Base-by-base conservation (phyloP, 495 filamentous ascomycete genomes). In the Amniculicola lignicola region DNA sequence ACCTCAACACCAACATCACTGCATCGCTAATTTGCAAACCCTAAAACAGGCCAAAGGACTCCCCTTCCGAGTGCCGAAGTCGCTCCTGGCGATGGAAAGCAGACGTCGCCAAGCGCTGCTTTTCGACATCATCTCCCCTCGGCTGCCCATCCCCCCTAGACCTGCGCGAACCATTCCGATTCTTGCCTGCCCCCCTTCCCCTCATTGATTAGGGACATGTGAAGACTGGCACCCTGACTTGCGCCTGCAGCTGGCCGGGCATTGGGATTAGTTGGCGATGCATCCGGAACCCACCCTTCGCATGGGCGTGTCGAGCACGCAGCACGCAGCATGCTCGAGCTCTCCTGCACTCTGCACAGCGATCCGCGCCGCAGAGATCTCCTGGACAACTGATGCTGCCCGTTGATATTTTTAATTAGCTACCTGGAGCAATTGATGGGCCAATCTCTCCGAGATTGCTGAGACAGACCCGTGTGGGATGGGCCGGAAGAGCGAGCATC, bases 91-190 rank as follows among this genome's bases (percentile, higher is more conserved):
- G 45, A n/a, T 21, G 28, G 16, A 11, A 48, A 36, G 35, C 45
- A 49, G 37, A 29, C 35, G n/a, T 49, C 45, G 45, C 45, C 45
- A 49, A 49, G 45, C 45, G 35, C n/a, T 23, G 5, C 35, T 49
- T 21, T 15, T 37, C 29, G 27, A 29, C 27, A 3, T 39, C 47
- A 24, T 19, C 12, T 7, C 41, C 16, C 41, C 25, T 27, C 16
- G 23, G 16, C 41, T 15, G 28, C 7, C 19, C 6, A 33, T 35
- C 33, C 36, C 15, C 46, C 22, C 27, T 35, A 12, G 21, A 3
- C 28, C 33, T 21, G n/a, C 48, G 11, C 14, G 6, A 28, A 12
- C 36, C 36, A 33, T 23, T 27, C 25, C n/a, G 10, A 40, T 12
- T 40, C 19, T 40, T 19, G 37, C 6, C 9, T 9, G 9, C 37